Evolutionary conservation across 257 asterid genomes (phyloP), one percentile per base, ranked within the genome.

Genomic region (Primulina huaijiensis): DNA sequence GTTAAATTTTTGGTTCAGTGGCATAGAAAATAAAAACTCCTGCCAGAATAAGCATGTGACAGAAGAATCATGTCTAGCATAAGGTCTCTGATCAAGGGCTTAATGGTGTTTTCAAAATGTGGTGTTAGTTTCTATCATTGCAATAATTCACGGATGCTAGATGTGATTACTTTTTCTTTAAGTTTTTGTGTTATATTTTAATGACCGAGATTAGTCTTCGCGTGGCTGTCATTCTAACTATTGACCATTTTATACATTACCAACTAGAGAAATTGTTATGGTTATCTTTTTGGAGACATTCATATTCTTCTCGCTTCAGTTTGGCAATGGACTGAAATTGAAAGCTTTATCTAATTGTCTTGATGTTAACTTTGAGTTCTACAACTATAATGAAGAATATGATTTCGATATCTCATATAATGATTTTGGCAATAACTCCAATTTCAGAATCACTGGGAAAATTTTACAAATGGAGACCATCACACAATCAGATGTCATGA

Each of bases 401-500:
- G 11, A 67, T 23, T 33, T 46, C 68, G 52, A 17, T 40, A 60
- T 74, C 68, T 66, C 30, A 59, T 23, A 25, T 74, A 62, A 62
- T 64, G 52, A 34, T 46, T 71, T 69, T 84, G 72, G 70, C 71
- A 21, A 72, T 60, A 77, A n/a, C 69, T 64, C 68, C 19, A 74
- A 74, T 79, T 76, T 63, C 92, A 93, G 99, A 81, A 83, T 93
- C 72, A 68, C 85, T 31, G 99, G 99, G 53, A 90, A 84, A 88
- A 85, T 90, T 76, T 75, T 93, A 65, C 92, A 93, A 76, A 60
- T 90, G 85, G 99, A 90, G 82, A 76, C 90, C 19, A 82, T 90
- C 78, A 85, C 92, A 65, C 97, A 93, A 70, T 87, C 97, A 35
- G 99, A 93, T 82, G 88, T 86, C 62, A 80, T 84, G 75, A 89